Percentiles rank a stretch among this genome's conserved stretches.
These are phyloP conservation scores for Stagonosporopsis rhizophila DNA, from an alignment of 2,329 filamentous ascomycete genomes.

Conservation along the genomic window DNA sequence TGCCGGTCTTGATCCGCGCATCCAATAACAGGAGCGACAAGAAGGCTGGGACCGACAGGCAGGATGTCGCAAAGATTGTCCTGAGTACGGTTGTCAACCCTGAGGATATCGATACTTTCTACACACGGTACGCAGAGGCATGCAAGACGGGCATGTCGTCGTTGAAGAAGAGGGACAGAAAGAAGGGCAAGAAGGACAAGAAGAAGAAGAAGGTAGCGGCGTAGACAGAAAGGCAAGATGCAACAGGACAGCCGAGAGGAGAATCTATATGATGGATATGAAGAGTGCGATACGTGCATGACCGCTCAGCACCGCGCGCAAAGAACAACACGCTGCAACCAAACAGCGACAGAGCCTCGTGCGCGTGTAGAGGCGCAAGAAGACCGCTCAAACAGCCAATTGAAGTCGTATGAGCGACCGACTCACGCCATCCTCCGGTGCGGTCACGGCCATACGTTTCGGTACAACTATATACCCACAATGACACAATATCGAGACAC, in stretches of 20 bases:
- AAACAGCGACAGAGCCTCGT: not conserved
- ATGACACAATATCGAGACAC: conserved; percentile 7
- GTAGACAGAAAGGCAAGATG: conserved; percentile 9
- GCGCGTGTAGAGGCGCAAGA: not conserved
- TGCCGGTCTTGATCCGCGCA: conserved; percentile 81
- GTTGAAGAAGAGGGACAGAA: conserved; percentile 91
- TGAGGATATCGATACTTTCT: conserved; percentile 80
- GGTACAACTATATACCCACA: conserved; percentile 20
- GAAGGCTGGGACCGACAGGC: conserved; percentile 48
- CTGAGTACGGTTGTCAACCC: conserved; percentile 83
- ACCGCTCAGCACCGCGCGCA: not conserved
- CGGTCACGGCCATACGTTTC: not conserved
- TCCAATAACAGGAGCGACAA: conserved; percentile 74
- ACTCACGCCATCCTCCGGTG: not conserved
- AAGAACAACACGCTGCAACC: not conserved
- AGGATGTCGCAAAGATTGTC: conserved; percentile 69
- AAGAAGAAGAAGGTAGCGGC: conserved; percentile 65
- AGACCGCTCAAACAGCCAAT: conserved; percentile 7
- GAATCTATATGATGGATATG: not conserved
- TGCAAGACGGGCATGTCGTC: conserved; percentile 89
- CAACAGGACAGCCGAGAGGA: not conserved
- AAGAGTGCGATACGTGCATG: not conserved
- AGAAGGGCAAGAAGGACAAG: conserved; percentile 81
- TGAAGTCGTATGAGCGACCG: not conserved
- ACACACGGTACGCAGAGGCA: conserved; percentile 82